Base-by-base conservation (phyloP, 1,139 yeast genomes). In the Debaryomyces sp. region DNA sequence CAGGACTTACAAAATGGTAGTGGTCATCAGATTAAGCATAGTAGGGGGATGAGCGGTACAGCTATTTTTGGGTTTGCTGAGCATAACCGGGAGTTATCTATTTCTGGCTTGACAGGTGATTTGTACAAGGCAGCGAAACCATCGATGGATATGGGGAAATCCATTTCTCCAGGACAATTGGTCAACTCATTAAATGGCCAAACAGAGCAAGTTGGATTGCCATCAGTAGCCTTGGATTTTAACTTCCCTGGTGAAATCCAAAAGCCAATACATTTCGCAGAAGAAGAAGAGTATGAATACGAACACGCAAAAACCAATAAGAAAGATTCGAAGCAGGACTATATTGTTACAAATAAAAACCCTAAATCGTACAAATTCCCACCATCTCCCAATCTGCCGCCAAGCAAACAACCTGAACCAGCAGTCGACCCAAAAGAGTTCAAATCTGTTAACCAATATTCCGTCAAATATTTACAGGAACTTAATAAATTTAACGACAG, bases 41-140 rank as follows among this genome's bases (percentile, higher is more conserved):
- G 68, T 43, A 60, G 80, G 43, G 72, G 73, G 50, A 62, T 66
- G 29, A 80, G 85, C 64, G 88, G 87, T 7, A 82, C 88, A 1
- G 87, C 87, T 6, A 83, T 82, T 34, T 83, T 83, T 61, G 88
- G 88, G 0, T 82, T 78, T 54, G 66, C 73, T 2, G 80, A 77
- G 45, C 87, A 83, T 60, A 79, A 74, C 53, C 72, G 80, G 46
- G 82, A 77, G 27, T 61, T 82, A 22, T 75, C 82, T 1, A 65
- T 80, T 22, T 71, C 72, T n/a, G 82, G 82, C 1, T 45, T 71
- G 6, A 60, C 67, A 4, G 54, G 53, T 32, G 66, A 61, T 44
- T 44, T 62, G 5, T 61, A 57, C 45, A 64, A 57, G 43, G 41
- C 57, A 2, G 52, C 50, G n/a, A 60, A 53, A 43, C 59, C 55